Base-by-base conservation (phyloP, 2,329 filamentous ascomycete genomes). In the Rosellinia necatrix region DNA sequence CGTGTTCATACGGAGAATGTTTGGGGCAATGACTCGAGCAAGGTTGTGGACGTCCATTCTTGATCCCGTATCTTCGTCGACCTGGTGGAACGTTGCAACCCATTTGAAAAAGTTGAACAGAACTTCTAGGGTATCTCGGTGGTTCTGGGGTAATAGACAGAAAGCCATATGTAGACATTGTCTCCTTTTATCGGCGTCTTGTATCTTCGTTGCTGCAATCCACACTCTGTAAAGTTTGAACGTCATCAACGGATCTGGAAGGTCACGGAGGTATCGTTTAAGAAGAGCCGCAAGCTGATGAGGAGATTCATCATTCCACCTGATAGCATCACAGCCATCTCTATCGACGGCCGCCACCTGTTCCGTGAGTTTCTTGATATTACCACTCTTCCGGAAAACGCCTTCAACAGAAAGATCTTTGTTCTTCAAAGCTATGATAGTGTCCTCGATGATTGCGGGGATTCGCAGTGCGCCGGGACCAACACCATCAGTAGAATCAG, bases 11-110 rank as follows among this genome's bases (percentile, higher is more conserved):
- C 90, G 92, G 10, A 97, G 81, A 59, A 99, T 91, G 68, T 99
- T 99, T 0, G 94, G 94, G 4, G 93, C 92, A 73, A 99, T 97
- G 61, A 99, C 94, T 3, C 96, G 97, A 3, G 94, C 91, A 61
- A 99, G 82, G 69, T 99, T 99, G 77, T 96, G 92, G 49, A 96
- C 90, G 71, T 99, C 94, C 94, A 99, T 99, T 80, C 97, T 97
- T 66, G 93, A 97, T 22, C 94, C 94, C 19, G 89, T 90, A 71
- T 99, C 94, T 68, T 99, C 94, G 66, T 99, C 94, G 12, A 99
- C 87, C 69, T 97, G 92, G 60, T 96, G 93, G 78, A 99, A 99
- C 1, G 92, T 96, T 4, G 92, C 92, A 4, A 92, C 91, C 93
- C 94, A 99, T 69, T 96, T 96, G 42, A 99, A 81, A 80, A 99